Conservation (phyloP, 345 rosid species). For the Eucalyptus marginata region DNA sequence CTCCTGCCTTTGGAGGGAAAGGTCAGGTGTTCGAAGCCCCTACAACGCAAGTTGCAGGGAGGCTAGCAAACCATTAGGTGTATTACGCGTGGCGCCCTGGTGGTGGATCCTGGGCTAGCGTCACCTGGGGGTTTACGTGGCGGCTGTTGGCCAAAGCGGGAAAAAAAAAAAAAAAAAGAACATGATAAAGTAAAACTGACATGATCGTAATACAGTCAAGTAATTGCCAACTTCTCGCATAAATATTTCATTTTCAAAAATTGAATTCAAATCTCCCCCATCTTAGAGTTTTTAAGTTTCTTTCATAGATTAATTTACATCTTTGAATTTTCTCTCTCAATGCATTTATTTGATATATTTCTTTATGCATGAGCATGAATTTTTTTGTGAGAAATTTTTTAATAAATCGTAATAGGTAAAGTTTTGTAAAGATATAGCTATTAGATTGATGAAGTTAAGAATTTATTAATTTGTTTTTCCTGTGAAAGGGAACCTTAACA, state of each 20-base stretch:
- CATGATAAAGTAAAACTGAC: not conserved
- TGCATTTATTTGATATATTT: not conserved
- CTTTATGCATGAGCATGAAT: not conserved
- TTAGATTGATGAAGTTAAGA: not conserved
- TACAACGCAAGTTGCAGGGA: no score
- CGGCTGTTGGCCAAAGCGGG: no score
- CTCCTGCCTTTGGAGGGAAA: no score
- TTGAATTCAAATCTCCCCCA: not conserved
- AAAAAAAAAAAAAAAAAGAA: no score
- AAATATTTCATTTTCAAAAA: not conserved
- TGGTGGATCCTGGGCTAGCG: no score
- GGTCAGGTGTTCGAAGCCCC: no score
- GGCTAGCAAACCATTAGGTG: no score
- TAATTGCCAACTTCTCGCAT: not conserved
- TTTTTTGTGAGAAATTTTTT: not conserved
- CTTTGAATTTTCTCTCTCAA: not conserved
- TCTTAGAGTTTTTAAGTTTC: not conserved
- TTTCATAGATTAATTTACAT: not conserved
- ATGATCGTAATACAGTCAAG: not conserved
- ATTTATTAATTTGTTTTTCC: not conserved
- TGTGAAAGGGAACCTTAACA: not conserved
- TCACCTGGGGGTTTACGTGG: no score
- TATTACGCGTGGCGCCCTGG: no score
- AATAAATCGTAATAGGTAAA: not conserved
- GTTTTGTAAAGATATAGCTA: not conserved